A percentile compares a stretch with the other conserved stretches of the same genome.
phyloP scores from a whole-genome alignment of 495 filamentous ascomycete species.

The Neurospora sp. region DNA sequence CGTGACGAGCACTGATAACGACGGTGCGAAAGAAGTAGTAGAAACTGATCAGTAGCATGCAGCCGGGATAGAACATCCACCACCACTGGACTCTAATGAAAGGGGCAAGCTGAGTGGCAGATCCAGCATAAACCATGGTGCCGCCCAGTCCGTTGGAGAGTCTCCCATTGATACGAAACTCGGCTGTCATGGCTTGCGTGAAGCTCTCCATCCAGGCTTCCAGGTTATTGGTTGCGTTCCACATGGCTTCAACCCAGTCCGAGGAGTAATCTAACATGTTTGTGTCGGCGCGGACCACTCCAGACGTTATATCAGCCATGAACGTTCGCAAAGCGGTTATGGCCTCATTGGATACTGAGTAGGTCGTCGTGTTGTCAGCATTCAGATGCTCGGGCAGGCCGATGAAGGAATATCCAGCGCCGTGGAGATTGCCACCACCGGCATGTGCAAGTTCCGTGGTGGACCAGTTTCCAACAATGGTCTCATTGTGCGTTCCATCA shows the following conservation, averaged over 20 bases:
- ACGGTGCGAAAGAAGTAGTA: constrained; percentile 26
- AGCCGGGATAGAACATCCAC: constrained; percentile 28
- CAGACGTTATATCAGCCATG: constrained; percentile 19
- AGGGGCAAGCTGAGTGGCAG: constrained; percentile 18
- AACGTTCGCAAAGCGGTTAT: constrained; percentile 18
- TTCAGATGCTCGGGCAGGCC: constrained; percentile 22
- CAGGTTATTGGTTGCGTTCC: constrained; percentile 18
- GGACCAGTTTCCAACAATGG: constrained; percentile 17
- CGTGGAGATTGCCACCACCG: constrained; percentile 2
- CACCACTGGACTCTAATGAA: constrained; percentile 26
- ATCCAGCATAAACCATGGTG: constrained; percentile 15
- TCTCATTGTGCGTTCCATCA: constrained; percentile 17
- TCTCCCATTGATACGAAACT: constrained; percentile 21
- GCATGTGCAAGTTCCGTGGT: constrained; percentile 10
- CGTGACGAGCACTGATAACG: constrained; percentile 19
- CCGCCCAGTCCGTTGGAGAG: not conserved
- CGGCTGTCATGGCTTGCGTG: constrained; percentile 22
- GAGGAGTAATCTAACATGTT: constrained; percentile 22
- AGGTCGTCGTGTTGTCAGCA: constrained; percentile 12
- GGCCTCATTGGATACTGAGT: constrained; percentile 19
- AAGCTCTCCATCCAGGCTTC: constrained; percentile 20
- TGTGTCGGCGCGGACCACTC: constrained; percentile 16
- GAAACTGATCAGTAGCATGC: constrained; percentile 23
- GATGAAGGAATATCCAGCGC: constrained; percentile 20
- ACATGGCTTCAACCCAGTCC: constrained; percentile 31